A percentile compares a stretch with the other conserved stretches of the same genome.
Evolutionary conservation across 352 stramenopile genomes (phyloP).

Genomic region (Albugo candida): DNA sequence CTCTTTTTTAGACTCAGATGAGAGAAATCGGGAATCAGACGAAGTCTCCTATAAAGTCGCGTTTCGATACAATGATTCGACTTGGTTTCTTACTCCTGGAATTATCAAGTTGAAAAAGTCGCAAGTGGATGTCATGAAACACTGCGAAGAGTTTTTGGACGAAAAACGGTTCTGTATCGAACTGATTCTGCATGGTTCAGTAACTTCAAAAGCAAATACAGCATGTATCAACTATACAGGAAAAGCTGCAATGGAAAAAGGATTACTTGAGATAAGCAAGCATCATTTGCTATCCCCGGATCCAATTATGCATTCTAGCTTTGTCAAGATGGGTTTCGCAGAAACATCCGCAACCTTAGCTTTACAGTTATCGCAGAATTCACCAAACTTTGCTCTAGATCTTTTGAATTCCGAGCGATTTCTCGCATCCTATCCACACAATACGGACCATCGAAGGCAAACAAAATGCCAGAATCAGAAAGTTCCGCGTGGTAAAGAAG

Average conservation of each 20-base stretch:
- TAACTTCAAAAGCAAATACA: constrained; percentile 15
- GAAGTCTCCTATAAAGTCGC: constrained; percentile 49
- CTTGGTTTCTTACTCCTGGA: constrained; percentile 44
- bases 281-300: constrained; percentile 59
- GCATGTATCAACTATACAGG: constrained; percentile 44
- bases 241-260: constrained; percentile 43
- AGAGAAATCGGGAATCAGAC: constrained; percentile 17
- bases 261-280: constrained; percentile 59
- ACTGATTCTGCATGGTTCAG: constrained; percentile 44
- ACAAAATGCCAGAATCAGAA: constrained; percentile 4
- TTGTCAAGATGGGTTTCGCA: constrained; percentile 59
- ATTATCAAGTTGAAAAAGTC: constrained; percentile 53
- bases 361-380: constrained; percentile 56
- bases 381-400: constrained; percentile 51
- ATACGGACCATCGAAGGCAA: constrained; percentile 8
- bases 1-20: constrained; percentile 56
- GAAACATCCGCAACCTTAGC: constrained; percentile 57
- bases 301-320: constrained; percentile 61
- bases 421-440: constrained; percentile 22
- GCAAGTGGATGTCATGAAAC: constrained; percentile 67
- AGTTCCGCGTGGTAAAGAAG: constrained; percentile 6
- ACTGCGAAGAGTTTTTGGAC: constrained; percentile 69
- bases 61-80: constrained; percentile 65
- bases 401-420: constrained; percentile 48
- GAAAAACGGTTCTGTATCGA: constrained; percentile 66